Conservation (phyloP, 139 green algal genomes). For the Tetradesmus lagerheimii region DNA sequence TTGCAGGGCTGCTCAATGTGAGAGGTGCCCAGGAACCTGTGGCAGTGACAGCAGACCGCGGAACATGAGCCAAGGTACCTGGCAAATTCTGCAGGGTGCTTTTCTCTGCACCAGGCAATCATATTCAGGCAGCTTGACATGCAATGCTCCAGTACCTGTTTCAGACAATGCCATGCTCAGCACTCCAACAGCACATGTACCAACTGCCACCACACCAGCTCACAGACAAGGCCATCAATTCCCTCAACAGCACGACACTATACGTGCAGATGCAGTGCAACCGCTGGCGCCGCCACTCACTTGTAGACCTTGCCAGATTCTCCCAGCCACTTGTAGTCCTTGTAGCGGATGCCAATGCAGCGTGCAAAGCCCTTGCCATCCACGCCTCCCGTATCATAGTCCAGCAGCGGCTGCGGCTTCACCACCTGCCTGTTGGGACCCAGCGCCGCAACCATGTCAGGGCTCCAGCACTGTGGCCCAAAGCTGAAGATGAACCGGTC, state of each 20-base stretch:
- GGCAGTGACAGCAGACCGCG: neutral
- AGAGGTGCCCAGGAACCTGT: constrained; percentile 2
- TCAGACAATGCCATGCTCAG: too few relatives aligned
- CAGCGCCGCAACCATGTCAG: constrained; percentile 33
- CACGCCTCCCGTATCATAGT: constrained; percentile 31
- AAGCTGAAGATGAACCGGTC: constrained; percentile 2
- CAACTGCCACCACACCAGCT: too few relatives aligned
- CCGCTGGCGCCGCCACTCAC: neutral
- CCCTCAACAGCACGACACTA: too few relatives aligned
- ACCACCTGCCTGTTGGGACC: constrained; percentile 21
- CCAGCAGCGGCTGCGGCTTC: constrained; percentile 39
- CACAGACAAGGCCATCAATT: neutral
- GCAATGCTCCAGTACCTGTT: too few relatives aligned
- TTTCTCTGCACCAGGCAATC: too few relatives aligned
- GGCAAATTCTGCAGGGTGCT: too few relatives aligned
- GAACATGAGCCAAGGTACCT: neutral
- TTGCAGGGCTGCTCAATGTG: constrained; percentile 40
- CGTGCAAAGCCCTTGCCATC: constrained; percentile 29
- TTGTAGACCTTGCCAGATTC: constrained; percentile 28
- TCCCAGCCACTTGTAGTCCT: constrained; percentile 46
- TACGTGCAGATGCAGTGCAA: too few relatives aligned
- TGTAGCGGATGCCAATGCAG: constrained; percentile 33
- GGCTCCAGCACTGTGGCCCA: neutral
- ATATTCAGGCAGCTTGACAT: too few relatives aligned
- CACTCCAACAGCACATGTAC: too few relatives aligned